Evolutionary conservation across 176 grass and related monocot genomes (phyloP).

Genomic region (Triticum urartu): DNA sequence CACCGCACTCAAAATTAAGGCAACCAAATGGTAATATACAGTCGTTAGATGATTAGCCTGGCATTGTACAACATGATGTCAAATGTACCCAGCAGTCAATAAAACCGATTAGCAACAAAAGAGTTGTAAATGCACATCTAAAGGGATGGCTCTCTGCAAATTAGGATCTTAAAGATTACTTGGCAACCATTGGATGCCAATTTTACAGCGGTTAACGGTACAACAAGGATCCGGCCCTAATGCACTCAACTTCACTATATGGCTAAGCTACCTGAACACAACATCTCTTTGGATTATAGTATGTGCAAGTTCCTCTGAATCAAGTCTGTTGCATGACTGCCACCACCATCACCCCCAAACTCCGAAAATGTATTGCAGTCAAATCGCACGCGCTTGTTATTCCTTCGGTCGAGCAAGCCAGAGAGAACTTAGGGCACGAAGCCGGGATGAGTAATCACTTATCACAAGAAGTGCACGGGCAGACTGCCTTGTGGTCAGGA

Average conservation of each 20-base stretch:
- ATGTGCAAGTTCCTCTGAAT: slow-evolving; percentile 50
- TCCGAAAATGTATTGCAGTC: slow-evolving; percentile 16
- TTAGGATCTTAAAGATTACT: slow-evolving; percentile 22
- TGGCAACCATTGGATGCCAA: slow-evolving; percentile 10
- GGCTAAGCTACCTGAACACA: slow-evolving; percentile 47
- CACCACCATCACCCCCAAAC: slow-evolving; percentile 24
- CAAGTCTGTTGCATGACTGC: slow-evolving; percentile 36
- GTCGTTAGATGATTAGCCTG: not conserved
- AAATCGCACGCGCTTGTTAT: slow-evolving; percentile 34
- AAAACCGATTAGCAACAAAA: not conserved
- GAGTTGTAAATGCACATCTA: slow-evolving; percentile 18
- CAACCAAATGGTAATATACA: not conserved
- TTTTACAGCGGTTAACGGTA: slow-evolving; percentile 38
- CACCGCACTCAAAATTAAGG: not conserved
- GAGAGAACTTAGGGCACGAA: slow-evolving; percentile 92
- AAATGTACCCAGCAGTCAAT: slow-evolving; percentile 17
- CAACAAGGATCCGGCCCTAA: slow-evolving; percentile 22
- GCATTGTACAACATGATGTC: not conserved
- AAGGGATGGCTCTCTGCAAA: slow-evolving; percentile 11
- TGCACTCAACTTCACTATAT: slow-evolving; percentile 31
- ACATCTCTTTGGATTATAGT: slow-evolving; percentile 37
- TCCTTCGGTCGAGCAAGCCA: slow-evolving; percentile 95
- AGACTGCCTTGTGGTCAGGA: slow-evolving; percentile 78
- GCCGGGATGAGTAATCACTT: slow-evolving; percentile 87
- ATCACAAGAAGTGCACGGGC: slow-evolving; percentile 82